Conservation (phyloP, 805 yeast species). For the Spathaspora girioi region DNA sequence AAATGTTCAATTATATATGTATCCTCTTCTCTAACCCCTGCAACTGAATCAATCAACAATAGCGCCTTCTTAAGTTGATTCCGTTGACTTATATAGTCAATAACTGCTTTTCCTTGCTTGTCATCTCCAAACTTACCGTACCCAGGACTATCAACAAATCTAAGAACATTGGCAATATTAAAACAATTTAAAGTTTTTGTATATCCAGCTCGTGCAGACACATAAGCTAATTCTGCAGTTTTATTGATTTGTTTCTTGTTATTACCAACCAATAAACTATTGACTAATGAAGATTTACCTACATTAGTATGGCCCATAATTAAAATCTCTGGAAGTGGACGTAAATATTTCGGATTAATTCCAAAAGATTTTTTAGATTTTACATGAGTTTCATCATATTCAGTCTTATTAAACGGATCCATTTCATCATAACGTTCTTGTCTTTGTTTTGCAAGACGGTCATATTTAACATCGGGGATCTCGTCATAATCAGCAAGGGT, state of each 20-base stretch:
- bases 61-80: slow-evolving; percentile 54
- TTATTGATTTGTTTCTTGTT: slow-evolving; percentile 24
- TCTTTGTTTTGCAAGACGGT: slow-evolving; percentile 15
- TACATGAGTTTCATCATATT: slow-evolving; percentile 14
- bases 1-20: slow-evolving; percentile 47
- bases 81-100: slow-evolving; percentile 58
- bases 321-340: slow-evolving; percentile 62
- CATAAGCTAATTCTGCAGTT: slow-evolving; percentile 40
- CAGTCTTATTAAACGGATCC: slow-evolving; percentile 21
- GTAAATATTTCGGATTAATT: slow-evolving; percentile 26
- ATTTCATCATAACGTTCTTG: slow-evolving; percentile 13
- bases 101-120: slow-evolving; percentile 66
- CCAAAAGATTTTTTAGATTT: slow-evolving; percentile 26
- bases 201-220: slow-evolving; percentile 53
- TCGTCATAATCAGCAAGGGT: slow-evolving; percentile 47
- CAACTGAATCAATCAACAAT: slow-evolving; percentile 56
- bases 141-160: slow-evolving; percentile 86
- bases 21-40: slow-evolving; percentile 61
- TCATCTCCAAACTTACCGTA: slow-evolving; percentile 70
- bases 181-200: slow-evolving; percentile 69
- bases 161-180: slow-evolving; percentile 58
- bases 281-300: slow-evolving; percentile 79
- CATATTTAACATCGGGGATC: slow-evolving; percentile 54
- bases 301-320: slow-evolving; percentile 81
- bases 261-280: slow-evolving; percentile 49